These are phyloP conservation scores for Fraxinus americana DNA, from an alignment of 257 asterid species.

Conservation along the genomic window DNA sequence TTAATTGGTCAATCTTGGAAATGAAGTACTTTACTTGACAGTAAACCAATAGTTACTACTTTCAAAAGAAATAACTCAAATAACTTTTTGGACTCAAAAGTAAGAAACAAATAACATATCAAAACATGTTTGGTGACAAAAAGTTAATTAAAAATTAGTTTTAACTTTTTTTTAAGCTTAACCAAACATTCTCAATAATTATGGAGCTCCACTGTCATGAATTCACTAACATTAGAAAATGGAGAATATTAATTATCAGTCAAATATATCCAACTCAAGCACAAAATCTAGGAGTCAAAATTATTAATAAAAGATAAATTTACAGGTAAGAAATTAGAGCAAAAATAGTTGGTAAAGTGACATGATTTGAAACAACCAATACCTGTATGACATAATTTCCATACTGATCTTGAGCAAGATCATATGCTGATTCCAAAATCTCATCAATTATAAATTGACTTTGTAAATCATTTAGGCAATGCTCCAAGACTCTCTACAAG, in stretches of 20 bases:
- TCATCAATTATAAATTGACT: conserved; percentile 76
- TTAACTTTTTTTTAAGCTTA: background rate
- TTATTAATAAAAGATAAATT: too few relatives aligned
- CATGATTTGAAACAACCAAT: conserved; percentile 15
- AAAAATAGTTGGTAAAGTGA: background rate
- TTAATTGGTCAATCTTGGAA: too few relatives aligned
- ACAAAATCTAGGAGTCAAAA: background rate
- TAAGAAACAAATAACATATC: too few relatives aligned
- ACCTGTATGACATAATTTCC: conserved; percentile 92
- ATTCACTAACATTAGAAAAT: background rate
- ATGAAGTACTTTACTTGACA: too few relatives aligned
- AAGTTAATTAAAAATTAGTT: too few relatives aligned
- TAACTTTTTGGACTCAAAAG: too few relatives aligned
- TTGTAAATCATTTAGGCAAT: conserved; percentile 61
- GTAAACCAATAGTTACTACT: too few relatives aligned
- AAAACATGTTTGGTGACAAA: too few relatives aligned
- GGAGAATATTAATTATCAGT: background rate
- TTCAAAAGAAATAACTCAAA: too few relatives aligned
- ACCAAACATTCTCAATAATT: background rate
- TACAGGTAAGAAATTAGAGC: background rate
- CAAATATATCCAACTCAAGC: background rate
- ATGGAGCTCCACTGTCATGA: background rate
- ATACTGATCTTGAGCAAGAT: conserved; percentile 86
- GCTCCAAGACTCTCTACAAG: conserved; percentile 84
- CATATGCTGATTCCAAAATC: conserved; percentile 72